Evolutionary conservation across 805 yeast genomes (phyloP).

Genomic region (Tetrapisispora fleetii): DNA sequence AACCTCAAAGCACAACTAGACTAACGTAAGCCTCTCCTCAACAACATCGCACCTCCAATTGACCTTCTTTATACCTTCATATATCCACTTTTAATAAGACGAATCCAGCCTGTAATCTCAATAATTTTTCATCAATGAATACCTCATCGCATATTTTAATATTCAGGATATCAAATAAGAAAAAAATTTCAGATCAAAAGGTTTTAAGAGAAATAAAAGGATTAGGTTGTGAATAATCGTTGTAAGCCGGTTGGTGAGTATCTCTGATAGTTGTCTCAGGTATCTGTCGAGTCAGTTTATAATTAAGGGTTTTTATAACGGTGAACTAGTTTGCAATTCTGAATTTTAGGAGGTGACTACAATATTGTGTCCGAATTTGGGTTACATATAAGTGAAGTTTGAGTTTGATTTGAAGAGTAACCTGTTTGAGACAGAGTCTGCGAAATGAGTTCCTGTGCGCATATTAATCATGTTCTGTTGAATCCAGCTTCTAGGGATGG

Average conservation of each 20-base stretch:
- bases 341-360: neutral
- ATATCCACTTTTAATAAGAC: too few relatives aligned
- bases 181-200: constrained; percentile 1
- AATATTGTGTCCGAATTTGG: neutral
- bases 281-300: too few relatives aligned
- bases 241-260: too few relatives aligned
- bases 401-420: too few relatives aligned
- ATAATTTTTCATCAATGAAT: neutral
- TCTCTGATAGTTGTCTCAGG: too few relatives aligned
- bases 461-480: constrained; percentile 25
- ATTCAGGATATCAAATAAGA: neutral
- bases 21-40: too few relatives aligned
- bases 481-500: constrained; percentile 24
- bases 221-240: too few relatives aligned
- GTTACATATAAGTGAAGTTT: too few relatives aligned
- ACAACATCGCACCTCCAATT: too few relatives aligned
- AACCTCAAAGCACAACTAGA: too few relatives aligned
- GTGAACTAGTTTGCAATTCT: neutral
- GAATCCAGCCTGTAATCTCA: neutral
- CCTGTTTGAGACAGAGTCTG: too few relatives aligned
- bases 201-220: neutral
- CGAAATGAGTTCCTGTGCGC: constrained; percentile 25
- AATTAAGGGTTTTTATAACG: neutral
- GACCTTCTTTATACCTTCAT: too few relatives aligned
- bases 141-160: neutral